Evolutionary conservation across 805 yeast genomes (phyloP).

Genomic region (Saccharomycopsis sp.): DNA sequence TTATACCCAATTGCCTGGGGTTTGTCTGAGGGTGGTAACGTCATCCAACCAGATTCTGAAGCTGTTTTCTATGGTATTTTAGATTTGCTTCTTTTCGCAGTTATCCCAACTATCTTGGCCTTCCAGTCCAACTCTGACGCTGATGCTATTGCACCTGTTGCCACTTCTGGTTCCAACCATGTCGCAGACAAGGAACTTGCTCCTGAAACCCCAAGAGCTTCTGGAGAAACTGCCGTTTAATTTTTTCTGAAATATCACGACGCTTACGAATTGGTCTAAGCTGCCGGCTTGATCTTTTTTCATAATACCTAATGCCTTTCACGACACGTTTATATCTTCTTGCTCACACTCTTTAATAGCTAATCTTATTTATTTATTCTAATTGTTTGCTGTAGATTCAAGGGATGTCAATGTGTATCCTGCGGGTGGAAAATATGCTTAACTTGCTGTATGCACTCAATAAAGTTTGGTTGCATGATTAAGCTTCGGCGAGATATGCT

Average conservation of each 20-base stretch:
- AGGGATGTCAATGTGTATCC: too few relatives aligned
- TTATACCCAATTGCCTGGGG: slow-evolving; percentile 46
- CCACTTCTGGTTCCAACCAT: slow-evolving; percentile 23
- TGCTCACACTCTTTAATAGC: background rate
- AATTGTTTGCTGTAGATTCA: too few relatives aligned
- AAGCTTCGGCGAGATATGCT: background rate
- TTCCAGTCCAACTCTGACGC: slow-evolving; percentile 24
- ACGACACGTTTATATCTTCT: background rate
- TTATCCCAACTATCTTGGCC: slow-evolving; percentile 34
- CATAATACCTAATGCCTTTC: background rate
- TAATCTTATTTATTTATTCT: background rate
- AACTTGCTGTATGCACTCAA: background rate
- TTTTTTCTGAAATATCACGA: background rate
- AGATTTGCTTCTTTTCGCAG: slow-evolving; percentile 38
- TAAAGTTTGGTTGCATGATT: background rate
- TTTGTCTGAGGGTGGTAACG: slow-evolving; percentile 50
- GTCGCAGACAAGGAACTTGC: slow-evolving; percentile 22
- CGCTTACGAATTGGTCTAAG: background rate
- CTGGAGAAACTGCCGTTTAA: slow-evolving; percentile 19
- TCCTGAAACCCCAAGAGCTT: slow-evolving; percentile 19
- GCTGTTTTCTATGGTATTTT: slow-evolving; percentile 48
- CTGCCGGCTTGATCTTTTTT: background rate
- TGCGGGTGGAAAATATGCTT: background rate
- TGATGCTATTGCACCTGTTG: slow-evolving; percentile 23
- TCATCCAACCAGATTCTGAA: slow-evolving; percentile 47